Evolutionary conservation across 805 yeast species (phyloP).

Genomic region (Priceomyces fermenticarens): DNA sequence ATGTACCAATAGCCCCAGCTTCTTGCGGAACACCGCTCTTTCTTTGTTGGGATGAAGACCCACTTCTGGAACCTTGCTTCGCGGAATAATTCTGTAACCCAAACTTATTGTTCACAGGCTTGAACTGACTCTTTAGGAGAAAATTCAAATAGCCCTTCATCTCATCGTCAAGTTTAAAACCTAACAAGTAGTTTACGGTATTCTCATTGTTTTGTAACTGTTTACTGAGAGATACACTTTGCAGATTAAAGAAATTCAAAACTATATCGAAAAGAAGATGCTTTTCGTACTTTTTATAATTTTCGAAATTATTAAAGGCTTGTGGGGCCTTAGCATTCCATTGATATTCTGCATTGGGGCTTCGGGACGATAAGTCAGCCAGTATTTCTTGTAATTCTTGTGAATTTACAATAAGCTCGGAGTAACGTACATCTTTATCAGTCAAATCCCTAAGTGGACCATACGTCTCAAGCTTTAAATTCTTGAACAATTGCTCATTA

Average conservation of each 20-base stretch:
- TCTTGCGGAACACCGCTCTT: slow-evolving; percentile 1
- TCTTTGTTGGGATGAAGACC: slow-evolving; percentile 1
- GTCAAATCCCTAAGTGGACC: slow-evolving; percentile 52
- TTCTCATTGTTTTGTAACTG: slow-evolving; percentile 48
- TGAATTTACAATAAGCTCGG: slow-evolving; percentile 50
- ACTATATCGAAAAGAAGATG: slow-evolving; percentile 57
- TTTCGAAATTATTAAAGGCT: slow-evolving; percentile 71
- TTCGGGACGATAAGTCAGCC: slow-evolving; percentile 15
- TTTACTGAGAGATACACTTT: slow-evolving; percentile 21
- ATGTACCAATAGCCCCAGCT: slow-evolving; percentile 4
- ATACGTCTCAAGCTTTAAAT: slow-evolving; percentile 53
- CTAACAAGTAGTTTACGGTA: slow-evolving; percentile 62
- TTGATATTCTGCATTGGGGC: slow-evolving; percentile 43
- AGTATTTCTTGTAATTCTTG: slow-evolving; percentile 41
- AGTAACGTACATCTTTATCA: slow-evolving; percentile 52
- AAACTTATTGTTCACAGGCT: slow-evolving; percentile 4
- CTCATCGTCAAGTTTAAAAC: slow-evolving; percentile 34
- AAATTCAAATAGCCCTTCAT: slow-evolving; percentile 35
- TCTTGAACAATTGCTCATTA: slow-evolving; percentile 45
- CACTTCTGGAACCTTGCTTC: not conserved
- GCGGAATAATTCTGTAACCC: not conserved
- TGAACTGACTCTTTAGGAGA: slow-evolving; percentile 24
- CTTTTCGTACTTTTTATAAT: slow-evolving; percentile 62
- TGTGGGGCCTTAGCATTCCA: slow-evolving; percentile 82
- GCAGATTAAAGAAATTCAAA: slow-evolving; percentile 52